phyloP scores from a whole-genome alignment of 1,139 yeast species.

The Kodamaea anthophila region DNA sequence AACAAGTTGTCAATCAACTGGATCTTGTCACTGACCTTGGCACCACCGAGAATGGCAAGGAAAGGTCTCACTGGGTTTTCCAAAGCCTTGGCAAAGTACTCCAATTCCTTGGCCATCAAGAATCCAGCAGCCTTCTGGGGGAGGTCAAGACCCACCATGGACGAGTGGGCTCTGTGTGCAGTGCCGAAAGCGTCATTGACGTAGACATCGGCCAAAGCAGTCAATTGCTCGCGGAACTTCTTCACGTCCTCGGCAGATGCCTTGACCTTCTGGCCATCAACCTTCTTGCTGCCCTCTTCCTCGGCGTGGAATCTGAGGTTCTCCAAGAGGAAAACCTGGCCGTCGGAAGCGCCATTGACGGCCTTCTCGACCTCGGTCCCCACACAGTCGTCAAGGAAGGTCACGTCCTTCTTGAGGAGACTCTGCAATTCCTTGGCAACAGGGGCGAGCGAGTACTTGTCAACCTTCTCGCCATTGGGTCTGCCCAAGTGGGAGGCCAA shows the following conservation, averaged over 20 bases:
- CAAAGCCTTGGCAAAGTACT: conserved; percentile 93
- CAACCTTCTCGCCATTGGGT: conserved; percentile 85
- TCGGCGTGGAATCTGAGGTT: conserved; percentile 96
- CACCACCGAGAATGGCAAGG: conserved; percentile 97
- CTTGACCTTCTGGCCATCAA: conserved; percentile 85
- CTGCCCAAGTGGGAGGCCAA: conserved; percentile 96
- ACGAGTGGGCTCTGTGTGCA: conserved; percentile 98
- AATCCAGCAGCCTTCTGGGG: conserved; percentile 96
- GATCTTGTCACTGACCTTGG: conserved; percentile 96
- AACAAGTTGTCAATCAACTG: conserved; percentile 94
- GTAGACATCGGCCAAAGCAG: conserved; percentile 89
- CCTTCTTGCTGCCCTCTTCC: conserved; percentile 84
- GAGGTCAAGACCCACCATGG: conserved; percentile 92
- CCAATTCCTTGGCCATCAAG: conserved; percentile 94
- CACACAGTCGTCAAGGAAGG: conserved; percentile 80
- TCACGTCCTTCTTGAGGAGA: conserved; percentile 62
- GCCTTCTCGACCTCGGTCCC: conserved; percentile 80
- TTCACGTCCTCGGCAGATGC: conserved; percentile 78
- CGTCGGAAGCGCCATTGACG: conserved; percentile 62
- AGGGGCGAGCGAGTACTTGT: conserved; percentile 85
- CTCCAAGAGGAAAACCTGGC: conserved; percentile 78
- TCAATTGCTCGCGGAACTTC: conserved; percentile 79
- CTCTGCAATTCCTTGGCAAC: conserved; percentile 80
- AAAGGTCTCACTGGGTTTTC: conserved; percentile 96
- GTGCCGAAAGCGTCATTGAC: conserved; percentile 98